Evolutionary conservation across 2,329 filamentous ascomycete species (phyloP).

Genomic region (Colletotrichum caudatum): DNA sequence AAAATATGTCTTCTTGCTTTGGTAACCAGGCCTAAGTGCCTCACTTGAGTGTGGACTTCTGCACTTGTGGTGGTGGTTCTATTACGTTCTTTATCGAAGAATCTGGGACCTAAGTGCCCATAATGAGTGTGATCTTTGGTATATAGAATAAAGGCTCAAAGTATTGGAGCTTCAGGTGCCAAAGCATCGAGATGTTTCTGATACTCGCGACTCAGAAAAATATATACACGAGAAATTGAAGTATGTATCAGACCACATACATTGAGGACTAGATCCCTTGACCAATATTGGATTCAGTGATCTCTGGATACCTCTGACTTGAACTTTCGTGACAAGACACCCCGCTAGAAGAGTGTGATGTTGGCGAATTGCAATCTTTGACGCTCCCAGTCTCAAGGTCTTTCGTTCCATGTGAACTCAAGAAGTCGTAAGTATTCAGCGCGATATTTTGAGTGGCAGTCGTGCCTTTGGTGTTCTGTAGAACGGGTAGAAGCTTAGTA

Average conservation of each 20-base stretch:
- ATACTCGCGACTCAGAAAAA: too few relatives aligned
- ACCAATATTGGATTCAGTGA: not conserved
- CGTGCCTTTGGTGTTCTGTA: not conserved
- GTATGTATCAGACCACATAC: not conserved
- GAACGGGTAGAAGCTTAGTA: constrained; percentile 7
- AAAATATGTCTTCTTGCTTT: not conserved
- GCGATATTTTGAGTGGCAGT: constrained; percentile 14
- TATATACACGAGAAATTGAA: not conserved
- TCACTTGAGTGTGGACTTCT: not conserved
- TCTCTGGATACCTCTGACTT: constrained; percentile 9
- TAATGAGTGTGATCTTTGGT: too few relatives aligned
- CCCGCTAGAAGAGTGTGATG: constrained; percentile 20
- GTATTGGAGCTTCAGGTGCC: too few relatives aligned
- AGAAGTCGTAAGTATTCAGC: constrained; percentile 19
- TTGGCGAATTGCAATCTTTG: constrained; percentile 13
- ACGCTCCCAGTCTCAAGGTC: constrained; percentile 25
- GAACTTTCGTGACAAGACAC: constrained; percentile 12
- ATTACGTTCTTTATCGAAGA: not conserved
- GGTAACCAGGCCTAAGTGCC: not conserved
- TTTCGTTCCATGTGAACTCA: constrained; percentile 17
- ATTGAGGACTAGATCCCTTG: not conserved
- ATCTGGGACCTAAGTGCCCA: accelerated
- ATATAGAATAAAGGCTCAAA: not conserved
- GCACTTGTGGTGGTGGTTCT: not conserved
- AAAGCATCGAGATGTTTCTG: too few relatives aligned